phyloP scores from a whole-genome alignment of 257 asterid species.

The Fraxinus quadrangulata region DNA sequence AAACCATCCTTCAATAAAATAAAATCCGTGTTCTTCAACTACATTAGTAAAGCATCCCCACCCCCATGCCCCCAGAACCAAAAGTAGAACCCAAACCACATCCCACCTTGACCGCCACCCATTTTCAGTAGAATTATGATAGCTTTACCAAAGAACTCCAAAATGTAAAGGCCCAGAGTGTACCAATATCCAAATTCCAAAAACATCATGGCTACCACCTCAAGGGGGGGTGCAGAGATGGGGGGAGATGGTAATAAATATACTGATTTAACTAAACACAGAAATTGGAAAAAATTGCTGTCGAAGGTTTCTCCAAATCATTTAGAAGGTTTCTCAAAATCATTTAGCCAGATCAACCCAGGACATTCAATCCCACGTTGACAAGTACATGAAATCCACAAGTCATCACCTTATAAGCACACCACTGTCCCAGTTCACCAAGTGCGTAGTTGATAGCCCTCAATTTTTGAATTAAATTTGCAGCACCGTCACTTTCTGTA shows the following conservation, averaged over 20 bases:
- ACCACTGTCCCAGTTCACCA: slow-evolving; percentile 99
- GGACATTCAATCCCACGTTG: slow-evolving; percentile 1
- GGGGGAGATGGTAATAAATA: slow-evolving; percentile 7
- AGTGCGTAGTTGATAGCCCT: slow-evolving; percentile 98
- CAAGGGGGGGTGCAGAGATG: slow-evolving; percentile 2
- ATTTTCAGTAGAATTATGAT: slow-evolving; percentile 14
- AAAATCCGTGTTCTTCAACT: background rate
- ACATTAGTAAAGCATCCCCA: slow-evolving; percentile 1
- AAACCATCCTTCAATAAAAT: background rate
- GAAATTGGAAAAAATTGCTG: slow-evolving; percentile 8
- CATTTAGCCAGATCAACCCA: slow-evolving; percentile 4
- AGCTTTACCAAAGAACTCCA: slow-evolving; percentile 4
- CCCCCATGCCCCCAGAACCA: background rate
- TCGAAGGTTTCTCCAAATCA: slow-evolving; percentile 7
- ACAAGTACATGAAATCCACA: background rate
- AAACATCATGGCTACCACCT: slow-evolving; percentile 17
- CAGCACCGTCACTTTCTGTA: slow-evolving; percentile 99
- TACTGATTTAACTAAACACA: background rate
- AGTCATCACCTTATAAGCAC: slow-evolving; percentile 82
- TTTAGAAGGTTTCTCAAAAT: slow-evolving; percentile 4
- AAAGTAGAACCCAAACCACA: slow-evolving; percentile 4
- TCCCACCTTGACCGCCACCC: slow-evolving; percentile 17
- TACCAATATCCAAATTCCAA: background rate
- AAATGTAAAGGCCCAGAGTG: background rate
- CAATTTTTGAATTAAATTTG: slow-evolving; percentile 87